Conservation (phyloP, 257 asterid species). For the Scutellaria minor region DNA sequence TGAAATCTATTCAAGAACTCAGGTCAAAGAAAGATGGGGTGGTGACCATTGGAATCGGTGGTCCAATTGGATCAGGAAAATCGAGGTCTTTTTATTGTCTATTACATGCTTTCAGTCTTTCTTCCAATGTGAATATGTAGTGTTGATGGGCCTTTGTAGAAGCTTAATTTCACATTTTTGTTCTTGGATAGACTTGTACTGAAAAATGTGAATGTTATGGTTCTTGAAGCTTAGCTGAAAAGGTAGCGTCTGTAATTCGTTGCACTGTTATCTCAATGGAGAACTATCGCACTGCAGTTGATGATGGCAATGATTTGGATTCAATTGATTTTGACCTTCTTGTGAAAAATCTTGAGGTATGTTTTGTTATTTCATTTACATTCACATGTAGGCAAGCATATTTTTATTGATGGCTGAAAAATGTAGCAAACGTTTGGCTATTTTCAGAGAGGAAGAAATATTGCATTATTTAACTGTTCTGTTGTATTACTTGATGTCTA, state of each 20-base stretch:
- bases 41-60: constrained; percentile 95
- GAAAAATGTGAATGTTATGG: constrained; percentile 42
- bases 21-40: constrained; percentile 88
- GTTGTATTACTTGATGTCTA: constrained; percentile 9
- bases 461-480: constrained; percentile 3
- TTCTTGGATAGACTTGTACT: constrained; percentile 16
- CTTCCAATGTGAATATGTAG: background rate
- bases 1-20: constrained; percentile 94
- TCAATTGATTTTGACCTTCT: constrained; percentile 89
- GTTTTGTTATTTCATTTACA: constrained; percentile 2
- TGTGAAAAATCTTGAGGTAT: constrained; percentile 88
- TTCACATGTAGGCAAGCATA: background rate
- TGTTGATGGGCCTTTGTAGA: background rate
- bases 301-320: constrained; percentile 89
- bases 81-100: constrained; percentile 61
- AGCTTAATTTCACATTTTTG: constrained; percentile 27
- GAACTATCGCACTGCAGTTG: constrained; percentile 90
- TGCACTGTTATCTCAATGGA: constrained; percentile 92
- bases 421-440: background rate
- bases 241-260: constrained; percentile 94
- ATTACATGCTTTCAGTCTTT: constrained; percentile 1
- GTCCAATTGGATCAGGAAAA: constrained; percentile 99
- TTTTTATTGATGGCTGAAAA: constrained; percentile 3
- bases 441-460: background rate
- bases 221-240: constrained; percentile 93